Evolutionary conservation across 1,139 yeast genomes (phyloP), one percentile per base, ranked within the genome.

Genomic region (Yamadazyma diospyri): DNA sequence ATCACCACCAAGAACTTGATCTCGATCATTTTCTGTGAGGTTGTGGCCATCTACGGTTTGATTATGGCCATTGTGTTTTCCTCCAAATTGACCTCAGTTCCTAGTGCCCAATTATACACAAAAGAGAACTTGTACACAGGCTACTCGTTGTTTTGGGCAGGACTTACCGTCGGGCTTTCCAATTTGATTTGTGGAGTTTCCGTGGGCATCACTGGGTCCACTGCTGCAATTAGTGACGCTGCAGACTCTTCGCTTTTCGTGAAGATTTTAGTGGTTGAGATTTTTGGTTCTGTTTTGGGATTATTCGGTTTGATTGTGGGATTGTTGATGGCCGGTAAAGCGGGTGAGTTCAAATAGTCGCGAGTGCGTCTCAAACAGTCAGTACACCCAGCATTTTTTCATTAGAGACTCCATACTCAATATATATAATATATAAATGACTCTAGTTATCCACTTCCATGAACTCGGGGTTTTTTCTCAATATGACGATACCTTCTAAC

Each of bases 11-110:
- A 94, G 71, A 92, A 92, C 61, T 76, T 94, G 58, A 94, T 94
- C 42, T 83, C 95, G 36, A 92, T 94, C 59, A 94, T 94, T 67
- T 94, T 94, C 71, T 94, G 98, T 72, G 99, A 94, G 64, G 98
- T 94, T 47, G 99, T 94, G 39, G 99, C 98, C 43, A 94, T 94
- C 57, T 94, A 94, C 57, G 98, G 98, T 6, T 77, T 94, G 47
- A 94, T 94, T 57, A 92, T 92, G 87, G 94, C 98, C 32, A 94
- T 94, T 72, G 98, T 94, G 26, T 92, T 92, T 53, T 84, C 95
- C 13, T 78, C 97, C 16, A 92, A 92, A 57, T 70, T 92, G 50
- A 76, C 87, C n/a, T 64, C 67, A 38, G 92, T 84, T 21, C 79
- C 87, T 6, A 67, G 77, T 8, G 61, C 73, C 17, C 69, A 65